These are phyloP conservation scores for Dictyostelium firmibasis DNA, from an alignment of 78 protist species.

Conservation along the genomic window DNA sequence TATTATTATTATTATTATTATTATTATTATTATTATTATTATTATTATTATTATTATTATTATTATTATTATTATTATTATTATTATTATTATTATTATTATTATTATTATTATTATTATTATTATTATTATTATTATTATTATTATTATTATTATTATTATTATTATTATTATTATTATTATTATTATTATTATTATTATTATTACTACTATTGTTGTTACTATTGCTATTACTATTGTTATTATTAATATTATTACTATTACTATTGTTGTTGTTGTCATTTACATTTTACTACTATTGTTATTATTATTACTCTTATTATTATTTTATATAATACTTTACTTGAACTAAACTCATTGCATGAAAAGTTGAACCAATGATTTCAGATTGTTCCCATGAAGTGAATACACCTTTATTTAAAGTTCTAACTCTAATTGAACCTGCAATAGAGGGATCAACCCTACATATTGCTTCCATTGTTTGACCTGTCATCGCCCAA, in stretches of 20 bases:
- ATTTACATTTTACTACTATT: too few species aligned
- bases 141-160: too few species aligned
- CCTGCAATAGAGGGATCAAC: constrained; percentile 41
- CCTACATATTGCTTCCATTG: constrained; percentile 64
- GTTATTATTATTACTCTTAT: not conserved
- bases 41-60: too few species aligned
- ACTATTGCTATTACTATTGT: not conserved
- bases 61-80: too few species aligned
- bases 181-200: not conserved
- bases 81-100: too few species aligned
- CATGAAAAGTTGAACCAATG: constrained; percentile 63
- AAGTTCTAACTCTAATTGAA: constrained; percentile 62
- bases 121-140: too few species aligned
- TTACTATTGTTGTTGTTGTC: not conserved
- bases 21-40: too few species aligned
- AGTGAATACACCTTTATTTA: constrained; percentile 41
- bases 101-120: too few species aligned
- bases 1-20: too few species aligned
- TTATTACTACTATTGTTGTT: not conserved
- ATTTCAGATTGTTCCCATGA: constrained; percentile 78
- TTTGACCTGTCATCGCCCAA: constrained; percentile 79
- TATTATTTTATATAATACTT: not conserved
- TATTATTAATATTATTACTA: not conserved
- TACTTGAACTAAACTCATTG: constrained; percentile 60
- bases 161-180: too few species aligned